Conservation (phyloP, 2,329 filamentous ascomycete genomes). For the Alternaria tenuissima region DNA sequence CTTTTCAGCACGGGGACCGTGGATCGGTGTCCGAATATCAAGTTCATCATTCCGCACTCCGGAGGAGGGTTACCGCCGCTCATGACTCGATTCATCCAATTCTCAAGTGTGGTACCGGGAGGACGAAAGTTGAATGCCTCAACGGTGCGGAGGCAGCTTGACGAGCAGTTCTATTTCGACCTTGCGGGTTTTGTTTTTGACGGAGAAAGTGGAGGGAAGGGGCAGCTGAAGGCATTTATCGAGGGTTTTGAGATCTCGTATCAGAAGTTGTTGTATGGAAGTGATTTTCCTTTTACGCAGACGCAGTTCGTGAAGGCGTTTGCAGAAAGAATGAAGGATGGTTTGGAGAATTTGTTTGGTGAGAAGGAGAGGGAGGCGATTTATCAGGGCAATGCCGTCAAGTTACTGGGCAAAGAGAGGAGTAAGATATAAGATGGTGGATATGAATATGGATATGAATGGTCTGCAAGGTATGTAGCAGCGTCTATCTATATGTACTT, state of each 20-base stretch:
- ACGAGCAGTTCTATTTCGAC: conserved; percentile 61
- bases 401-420: conserved; percentile 31
- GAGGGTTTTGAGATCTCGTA: conserved; percentile 49
- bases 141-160: conserved; percentile 44
- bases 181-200: conserved; percentile 61
- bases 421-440: not conserved
- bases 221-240: conserved; percentile 60
- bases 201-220: conserved; percentile 42
- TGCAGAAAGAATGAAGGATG: conserved; percentile 53
- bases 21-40: conserved; percentile 56
- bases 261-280: conserved; percentile 61
- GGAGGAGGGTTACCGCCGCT: conserved; percentile 58
- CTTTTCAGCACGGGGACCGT: conserved; percentile 60
- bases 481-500: conserved; percentile 76
- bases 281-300: conserved; percentile 62
- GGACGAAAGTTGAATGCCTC: conserved; percentile 36
- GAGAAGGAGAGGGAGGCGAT: conserved; percentile 48
- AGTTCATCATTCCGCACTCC: conserved; percentile 59
- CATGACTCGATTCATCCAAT: conserved; percentile 54
- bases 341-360: conserved; percentile 50
- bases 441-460: not conserved
- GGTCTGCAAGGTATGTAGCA: conserved; percentile 1
- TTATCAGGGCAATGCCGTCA: conserved; percentile 52
- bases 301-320: conserved; percentile 49
- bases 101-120: conserved; percentile 51